phyloP scores from a whole-genome alignment of 169 alveolate species.

The Plasmodium blacklocki region DNA sequence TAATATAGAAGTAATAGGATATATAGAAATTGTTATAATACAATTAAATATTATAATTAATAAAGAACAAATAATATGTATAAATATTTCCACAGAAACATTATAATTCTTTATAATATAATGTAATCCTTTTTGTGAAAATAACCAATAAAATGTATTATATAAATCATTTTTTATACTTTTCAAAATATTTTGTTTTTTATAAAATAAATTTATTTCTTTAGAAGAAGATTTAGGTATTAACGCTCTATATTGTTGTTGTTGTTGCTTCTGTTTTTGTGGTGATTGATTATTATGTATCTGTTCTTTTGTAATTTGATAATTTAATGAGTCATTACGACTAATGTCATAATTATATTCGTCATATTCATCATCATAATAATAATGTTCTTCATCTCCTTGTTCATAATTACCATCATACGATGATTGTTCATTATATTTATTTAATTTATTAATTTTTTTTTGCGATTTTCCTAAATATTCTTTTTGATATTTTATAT shows the following conservation, averaged over 20 bases:
- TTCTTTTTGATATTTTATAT: not conserved
- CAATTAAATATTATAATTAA: slow-evolving; percentile 2
- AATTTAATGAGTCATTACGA: too few species aligned
- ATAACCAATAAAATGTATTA: slow-evolving; percentile 22
- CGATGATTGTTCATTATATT: too few species aligned
- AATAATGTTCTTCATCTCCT: too few species aligned
- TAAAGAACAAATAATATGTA: slow-evolving; percentile 14
- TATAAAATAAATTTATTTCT: slow-evolving; percentile 1
- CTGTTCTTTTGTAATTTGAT: too few species aligned
- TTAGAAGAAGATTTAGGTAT: not conserved
- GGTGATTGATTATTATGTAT: not conserved
- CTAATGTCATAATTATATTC: too few species aligned
- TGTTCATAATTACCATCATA: too few species aligned
- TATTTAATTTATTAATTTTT: too few species aligned
- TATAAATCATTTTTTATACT: slow-evolving; percentile 25
- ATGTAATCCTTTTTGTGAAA: slow-evolving; percentile 24
- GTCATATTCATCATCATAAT: too few species aligned
- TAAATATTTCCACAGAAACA: slow-evolving; percentile 6
- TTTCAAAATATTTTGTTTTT: not conserved
- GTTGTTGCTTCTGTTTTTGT: not conserved
- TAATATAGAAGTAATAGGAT: not conserved
- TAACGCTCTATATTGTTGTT: not conserved
- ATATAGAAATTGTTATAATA: not conserved
- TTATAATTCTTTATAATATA: slow-evolving; percentile 35
- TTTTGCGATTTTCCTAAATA: not conserved